These are phyloP conservation scores for Sporothrix humicola DNA, from an alignment of 2,329 filamentous ascomycete genomes.

Conservation along the genomic window DNA sequence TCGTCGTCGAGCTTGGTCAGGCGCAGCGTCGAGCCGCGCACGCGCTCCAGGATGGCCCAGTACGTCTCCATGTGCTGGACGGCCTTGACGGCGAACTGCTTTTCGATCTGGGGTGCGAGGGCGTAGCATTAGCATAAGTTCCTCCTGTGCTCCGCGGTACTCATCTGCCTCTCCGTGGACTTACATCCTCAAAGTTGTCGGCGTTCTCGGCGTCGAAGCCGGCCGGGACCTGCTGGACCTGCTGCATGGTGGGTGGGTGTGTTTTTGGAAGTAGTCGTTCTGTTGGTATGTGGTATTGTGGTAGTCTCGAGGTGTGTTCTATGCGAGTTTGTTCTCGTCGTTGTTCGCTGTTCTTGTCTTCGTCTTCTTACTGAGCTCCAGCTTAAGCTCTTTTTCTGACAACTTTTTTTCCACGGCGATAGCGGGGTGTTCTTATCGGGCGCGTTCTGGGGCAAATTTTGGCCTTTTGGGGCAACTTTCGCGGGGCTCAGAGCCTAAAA, in stretches of 20 bases:
- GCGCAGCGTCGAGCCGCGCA: slow-evolving; percentile 84
- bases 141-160: no score
- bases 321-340: not conserved
- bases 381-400: not conserved
- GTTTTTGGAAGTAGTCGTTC: not conserved
- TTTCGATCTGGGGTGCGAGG: slow-evolving; percentile 87
- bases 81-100: slow-evolving; percentile 98
- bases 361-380: not conserved
- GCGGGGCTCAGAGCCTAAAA: slow-evolving; percentile 13
- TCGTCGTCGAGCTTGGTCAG: slow-evolving; percentile 95
- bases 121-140: no score
- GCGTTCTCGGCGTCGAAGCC: slow-evolving; percentile 65
- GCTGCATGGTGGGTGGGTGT: slow-evolving; percentile 41
- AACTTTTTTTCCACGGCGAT: not conserved
- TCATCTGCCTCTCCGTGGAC: slow-evolving; percentile 41
- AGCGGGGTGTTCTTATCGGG: slow-evolving; percentile 17
- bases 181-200: slow-evolving; percentile 61
- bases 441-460: not conserved
- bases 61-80: slow-evolving; percentile 97
- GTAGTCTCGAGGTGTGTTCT: not conserved
- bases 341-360: slow-evolving; percentile 10
- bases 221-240: slow-evolving; percentile 54
- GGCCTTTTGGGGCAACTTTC: not conserved
- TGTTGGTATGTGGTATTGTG: not conserved
- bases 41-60: slow-evolving; percentile 91